phyloP scores from a whole-genome alignment of 176 grass and related monocot genomes.

The Raddia guianensis region DNA sequence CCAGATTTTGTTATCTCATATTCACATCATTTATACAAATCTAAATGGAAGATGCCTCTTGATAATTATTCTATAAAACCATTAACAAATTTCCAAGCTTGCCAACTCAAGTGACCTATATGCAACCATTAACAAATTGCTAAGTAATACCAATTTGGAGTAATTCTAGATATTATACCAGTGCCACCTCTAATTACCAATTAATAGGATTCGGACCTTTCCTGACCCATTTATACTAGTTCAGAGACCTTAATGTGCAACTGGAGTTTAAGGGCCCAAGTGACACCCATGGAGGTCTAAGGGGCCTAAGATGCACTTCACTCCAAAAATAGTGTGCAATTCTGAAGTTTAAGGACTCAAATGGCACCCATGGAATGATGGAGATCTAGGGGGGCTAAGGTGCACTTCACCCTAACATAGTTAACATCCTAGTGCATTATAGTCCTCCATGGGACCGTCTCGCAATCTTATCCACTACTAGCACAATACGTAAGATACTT shows the following conservation, averaged over 20 bases:
- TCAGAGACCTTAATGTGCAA: not conserved
- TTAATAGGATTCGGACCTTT: not conserved
- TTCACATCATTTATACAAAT: slow-evolving; percentile 9
- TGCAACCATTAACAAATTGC: slow-evolving; percentile 9
- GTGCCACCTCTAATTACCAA: slow-evolving; percentile 9
- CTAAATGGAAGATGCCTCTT: slow-evolving; percentile 5
- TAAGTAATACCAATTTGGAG: slow-evolving; percentile 16
- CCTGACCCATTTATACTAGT: not conserved
- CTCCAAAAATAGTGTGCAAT: slow-evolving; percentile 4
- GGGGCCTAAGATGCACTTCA: not conserved
- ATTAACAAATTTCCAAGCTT: slow-evolving; percentile 18
- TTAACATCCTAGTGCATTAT: not conserved
- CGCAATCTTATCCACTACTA: slow-evolving; percentile 23
- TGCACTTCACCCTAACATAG: slow-evolving; percentile 5
- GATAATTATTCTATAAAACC: slow-evolving; percentile 18
- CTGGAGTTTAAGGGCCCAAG: slow-evolving; percentile 18
- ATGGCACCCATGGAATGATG: not conserved
- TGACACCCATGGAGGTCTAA: not conserved
- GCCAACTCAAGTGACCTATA: slow-evolving; percentile 1
- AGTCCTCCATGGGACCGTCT: slow-evolving; percentile 2
- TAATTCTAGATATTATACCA: not conserved
- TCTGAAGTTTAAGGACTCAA: slow-evolving; percentile 11
- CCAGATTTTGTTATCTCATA: slow-evolving; percentile 27
- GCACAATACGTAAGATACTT: slow-evolving; percentile 19
- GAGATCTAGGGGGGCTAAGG: not conserved